Percentiles rank a stretch among this genome's conserved stretches.
Evolutionary conservation across 1,284 basidiomycete genomes (phyloP).

Genomic region (Apiotrichum brassicae): DNA sequence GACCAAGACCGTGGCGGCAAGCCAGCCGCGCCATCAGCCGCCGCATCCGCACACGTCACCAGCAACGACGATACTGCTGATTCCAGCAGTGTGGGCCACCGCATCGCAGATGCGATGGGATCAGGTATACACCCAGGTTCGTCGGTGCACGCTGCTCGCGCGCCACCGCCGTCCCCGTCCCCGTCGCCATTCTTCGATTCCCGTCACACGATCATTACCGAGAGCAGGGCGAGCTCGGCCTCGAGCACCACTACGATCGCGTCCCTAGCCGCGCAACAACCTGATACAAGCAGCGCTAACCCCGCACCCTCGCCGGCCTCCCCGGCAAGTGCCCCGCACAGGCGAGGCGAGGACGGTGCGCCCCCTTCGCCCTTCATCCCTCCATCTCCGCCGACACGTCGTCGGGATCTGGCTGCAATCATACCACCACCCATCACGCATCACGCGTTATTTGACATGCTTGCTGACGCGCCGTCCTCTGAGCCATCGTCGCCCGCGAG

Average conservation of each 20-base stretch:
- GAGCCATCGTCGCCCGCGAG: conserved; percentile 32
- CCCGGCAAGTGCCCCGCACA: too few relatives aligned
- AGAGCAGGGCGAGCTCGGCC: not conserved
- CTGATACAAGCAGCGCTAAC: not conserved
- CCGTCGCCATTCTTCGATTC: not conserved
- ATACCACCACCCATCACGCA: not conserved
- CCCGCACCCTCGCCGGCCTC: not conserved
- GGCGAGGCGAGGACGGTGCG: not conserved
- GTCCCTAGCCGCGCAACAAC: not conserved
- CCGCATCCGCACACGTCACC: not conserved
- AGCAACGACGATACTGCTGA: not conserved
- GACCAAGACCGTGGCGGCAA: not conserved
- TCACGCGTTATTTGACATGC: conserved; percentile 16
- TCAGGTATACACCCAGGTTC: not conserved
- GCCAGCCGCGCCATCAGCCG: not conserved
- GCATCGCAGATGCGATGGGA: not conserved
- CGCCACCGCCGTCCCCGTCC: not conserved
- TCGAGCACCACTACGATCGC: not conserved
- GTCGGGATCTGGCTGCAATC: not conserved
- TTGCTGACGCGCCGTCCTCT: conserved; percentile 14
- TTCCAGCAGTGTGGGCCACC: not conserved
- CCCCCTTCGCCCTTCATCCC: not conserved
- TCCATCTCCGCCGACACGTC: not conserved
- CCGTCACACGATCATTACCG: not conserved
- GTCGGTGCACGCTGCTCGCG: not conserved